phyloP scores from a whole-genome alignment of 352 stramenopile species.

The Peronospora belbahrii region DNA sequence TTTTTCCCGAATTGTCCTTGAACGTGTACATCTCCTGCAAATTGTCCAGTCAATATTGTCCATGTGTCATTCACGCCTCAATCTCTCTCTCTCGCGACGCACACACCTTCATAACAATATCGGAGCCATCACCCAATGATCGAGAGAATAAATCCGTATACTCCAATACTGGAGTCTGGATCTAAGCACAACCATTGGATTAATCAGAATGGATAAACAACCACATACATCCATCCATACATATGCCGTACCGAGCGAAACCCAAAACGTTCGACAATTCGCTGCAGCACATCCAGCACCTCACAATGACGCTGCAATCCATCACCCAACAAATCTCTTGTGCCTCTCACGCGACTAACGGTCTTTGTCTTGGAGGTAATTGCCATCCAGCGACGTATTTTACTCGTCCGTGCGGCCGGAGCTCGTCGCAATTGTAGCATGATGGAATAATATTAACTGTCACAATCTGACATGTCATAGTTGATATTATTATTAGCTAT shows the following conservation, averaged over 20 bases:
- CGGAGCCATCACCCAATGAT: conserved; percentile 73
- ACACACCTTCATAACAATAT: conserved; percentile 83
- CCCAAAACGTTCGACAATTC: conserved; percentile 57
- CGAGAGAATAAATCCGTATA: conserved; percentile 80
- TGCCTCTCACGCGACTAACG: conserved; percentile 62
- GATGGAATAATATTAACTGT: no score
- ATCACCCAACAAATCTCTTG: conserved; percentile 56
- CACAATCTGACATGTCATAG: neutral
- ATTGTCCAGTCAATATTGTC: neutral
- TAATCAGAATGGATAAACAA: neutral
- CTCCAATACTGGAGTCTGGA: conserved; percentile 81
- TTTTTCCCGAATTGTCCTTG: conserved; percentile 80
- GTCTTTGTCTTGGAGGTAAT: conserved; percentile 21
- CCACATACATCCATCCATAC: neutral
- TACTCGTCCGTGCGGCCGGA: neutral
- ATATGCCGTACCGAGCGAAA: conserved; percentile 49
- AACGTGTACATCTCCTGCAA: conserved; percentile 88
- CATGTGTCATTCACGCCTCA: neutral
- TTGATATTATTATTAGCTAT: neutral
- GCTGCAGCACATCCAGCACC: conserved; percentile 51
- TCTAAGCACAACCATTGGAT: conserved; percentile 20
- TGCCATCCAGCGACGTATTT: conserved; percentile 18
- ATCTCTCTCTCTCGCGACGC: neutral
- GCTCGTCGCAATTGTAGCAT: no score
- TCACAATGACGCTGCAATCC: conserved; percentile 55